A percentile compares a stretch with the other conserved stretches of the same genome.
Conservation (phyloP, 106 monocot genomes). For the Hemerocallis citrina region DNA sequence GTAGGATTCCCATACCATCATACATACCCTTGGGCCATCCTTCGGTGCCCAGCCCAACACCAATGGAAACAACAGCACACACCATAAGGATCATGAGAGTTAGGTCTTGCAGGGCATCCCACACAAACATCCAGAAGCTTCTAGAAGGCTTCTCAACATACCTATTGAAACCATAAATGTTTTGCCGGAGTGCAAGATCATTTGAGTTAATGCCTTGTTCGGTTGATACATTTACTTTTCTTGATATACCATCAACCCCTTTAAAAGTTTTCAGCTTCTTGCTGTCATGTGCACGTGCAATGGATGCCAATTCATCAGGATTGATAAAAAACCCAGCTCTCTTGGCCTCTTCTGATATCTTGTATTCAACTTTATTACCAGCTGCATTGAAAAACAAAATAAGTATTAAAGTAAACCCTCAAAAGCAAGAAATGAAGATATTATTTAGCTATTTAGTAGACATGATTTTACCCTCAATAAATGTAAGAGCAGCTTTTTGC, state of each 20-base stretch:
- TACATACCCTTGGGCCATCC: constrained; percentile 87
- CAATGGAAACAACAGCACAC: constrained; percentile 66
- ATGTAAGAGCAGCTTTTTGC: constrained; percentile 79
- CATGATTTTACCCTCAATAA: constrained; percentile 66
- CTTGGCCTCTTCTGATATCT: constrained; percentile 34
- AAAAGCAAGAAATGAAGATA: neutral
- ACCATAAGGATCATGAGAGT: constrained; percentile 79
- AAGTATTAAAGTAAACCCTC: neutral
- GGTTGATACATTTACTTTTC: constrained; percentile 37
- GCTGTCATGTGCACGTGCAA: constrained; percentile 51
- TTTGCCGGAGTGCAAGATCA: constrained; percentile 47
- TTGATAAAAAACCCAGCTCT: constrained; percentile 55
- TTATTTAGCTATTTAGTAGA: neutral
- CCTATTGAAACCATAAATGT: constrained; percentile 61
- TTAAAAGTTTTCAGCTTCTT: constrained; percentile 45
- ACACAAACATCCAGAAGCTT: constrained; percentile 81
- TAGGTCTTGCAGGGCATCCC: constrained; percentile 79
- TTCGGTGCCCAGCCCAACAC: constrained; percentile 74
- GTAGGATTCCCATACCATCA: constrained; percentile 83
- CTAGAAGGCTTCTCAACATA: constrained; percentile 85
- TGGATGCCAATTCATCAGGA: constrained; percentile 75
- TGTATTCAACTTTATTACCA: constrained; percentile 31
- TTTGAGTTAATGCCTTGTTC: constrained; percentile 46
- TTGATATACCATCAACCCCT: constrained; percentile 58
- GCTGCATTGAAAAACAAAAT: constrained; percentile 10